Conservation (phyloP, 768 basidiomycete genomes). For the Collybia nuda region DNA sequence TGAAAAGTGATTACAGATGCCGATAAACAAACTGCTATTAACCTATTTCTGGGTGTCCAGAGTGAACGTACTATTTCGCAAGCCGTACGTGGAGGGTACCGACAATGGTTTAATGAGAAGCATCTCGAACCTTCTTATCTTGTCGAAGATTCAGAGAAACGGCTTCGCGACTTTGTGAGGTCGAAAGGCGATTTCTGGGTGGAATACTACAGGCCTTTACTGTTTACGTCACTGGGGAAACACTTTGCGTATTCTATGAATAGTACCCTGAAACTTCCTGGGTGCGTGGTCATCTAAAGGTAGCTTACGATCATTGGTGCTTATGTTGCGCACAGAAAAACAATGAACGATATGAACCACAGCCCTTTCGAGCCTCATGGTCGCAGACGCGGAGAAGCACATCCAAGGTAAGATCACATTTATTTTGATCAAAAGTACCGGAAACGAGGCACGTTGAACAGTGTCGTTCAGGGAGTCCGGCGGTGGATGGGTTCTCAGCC, state of each 20-base stretch:
- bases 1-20: slow-evolving; percentile 56
- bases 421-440: background rate
- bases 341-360: slow-evolving; percentile 60
- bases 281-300: slow-evolving; percentile 41
- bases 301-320: background rate
- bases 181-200: slow-evolving; percentile 78
- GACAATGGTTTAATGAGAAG: slow-evolving; percentile 79
- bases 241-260: slow-evolving; percentile 96
- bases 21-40: slow-evolving; percentile 96
- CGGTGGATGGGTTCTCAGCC: slow-evolving; percentile 71
- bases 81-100: slow-evolving; percentile 70
- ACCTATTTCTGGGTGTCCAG: slow-evolving; percentile 89
- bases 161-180: slow-evolving; percentile 60
- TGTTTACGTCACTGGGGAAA: slow-evolving; percentile 84
- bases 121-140: slow-evolving; percentile 70
- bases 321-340: slow-evolving; percentile 49
- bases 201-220: slow-evolving; percentile 82
- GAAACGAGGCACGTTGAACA: slow-evolving; percentile 22
- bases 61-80: slow-evolving; percentile 50
- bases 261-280: slow-evolving; percentile 79
- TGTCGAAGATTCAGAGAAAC: slow-evolving; percentile 60
- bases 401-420: slow-evolving; percentile 27
- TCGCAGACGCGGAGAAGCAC: slow-evolving; percentile 30
- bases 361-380: slow-evolving; percentile 77
- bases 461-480: slow-evolving; percentile 76